These are phyloP conservation scores for Akanthomyces lecanii DNA, from an alignment of 2,329 filamentous ascomycete genomes.

Conservation along the genomic window DNA sequence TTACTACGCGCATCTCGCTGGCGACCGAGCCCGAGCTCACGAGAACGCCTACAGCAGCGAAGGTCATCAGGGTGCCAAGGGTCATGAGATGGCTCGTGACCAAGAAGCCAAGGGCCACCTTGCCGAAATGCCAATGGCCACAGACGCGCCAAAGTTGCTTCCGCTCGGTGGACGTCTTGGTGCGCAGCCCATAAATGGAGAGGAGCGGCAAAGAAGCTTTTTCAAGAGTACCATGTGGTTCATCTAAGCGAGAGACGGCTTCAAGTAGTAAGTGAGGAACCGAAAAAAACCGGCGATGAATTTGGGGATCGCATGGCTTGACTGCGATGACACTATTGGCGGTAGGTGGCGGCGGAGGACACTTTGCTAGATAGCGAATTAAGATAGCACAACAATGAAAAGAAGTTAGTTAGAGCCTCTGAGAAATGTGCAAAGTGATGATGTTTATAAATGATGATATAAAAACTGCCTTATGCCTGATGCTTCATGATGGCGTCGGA, in stretches of 20 bases:
- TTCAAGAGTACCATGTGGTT: constrained; percentile 42
- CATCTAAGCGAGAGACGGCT: constrained; percentile 27
- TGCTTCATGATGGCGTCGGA: background rate
- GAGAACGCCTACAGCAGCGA: constrained; percentile 49
- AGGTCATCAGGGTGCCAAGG: constrained; percentile 42
- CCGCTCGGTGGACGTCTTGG: constrained; percentile 27
- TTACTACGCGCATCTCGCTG: constrained; percentile 92
- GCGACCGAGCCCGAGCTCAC: constrained; percentile 73
- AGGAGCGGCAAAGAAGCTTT: constrained; percentile 32
- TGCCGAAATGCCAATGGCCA: constrained; percentile 22
- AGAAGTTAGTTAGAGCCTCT: background rate
- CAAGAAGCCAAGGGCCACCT: constrained; percentile 37
- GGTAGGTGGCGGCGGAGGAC: constrained; percentile 16
- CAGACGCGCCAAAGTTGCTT: constrained; percentile 30
- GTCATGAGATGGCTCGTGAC: constrained; percentile 36
- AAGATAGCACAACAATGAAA: background rate
- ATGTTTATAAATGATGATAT: background rate
- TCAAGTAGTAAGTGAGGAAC: constrained; percentile 7
- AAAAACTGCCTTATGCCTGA: background rate
- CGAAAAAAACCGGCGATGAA: background rate
- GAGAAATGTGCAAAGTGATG: background rate
- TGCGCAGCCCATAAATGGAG: constrained; percentile 24
- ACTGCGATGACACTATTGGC: constrained; percentile 7
- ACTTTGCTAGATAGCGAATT: constrained; percentile 6
- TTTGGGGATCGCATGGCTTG: background rate